phyloP scores from a whole-genome alignment of 2,329 filamentous ascomycete species.

The Orbilia brochopaga region DNA sequence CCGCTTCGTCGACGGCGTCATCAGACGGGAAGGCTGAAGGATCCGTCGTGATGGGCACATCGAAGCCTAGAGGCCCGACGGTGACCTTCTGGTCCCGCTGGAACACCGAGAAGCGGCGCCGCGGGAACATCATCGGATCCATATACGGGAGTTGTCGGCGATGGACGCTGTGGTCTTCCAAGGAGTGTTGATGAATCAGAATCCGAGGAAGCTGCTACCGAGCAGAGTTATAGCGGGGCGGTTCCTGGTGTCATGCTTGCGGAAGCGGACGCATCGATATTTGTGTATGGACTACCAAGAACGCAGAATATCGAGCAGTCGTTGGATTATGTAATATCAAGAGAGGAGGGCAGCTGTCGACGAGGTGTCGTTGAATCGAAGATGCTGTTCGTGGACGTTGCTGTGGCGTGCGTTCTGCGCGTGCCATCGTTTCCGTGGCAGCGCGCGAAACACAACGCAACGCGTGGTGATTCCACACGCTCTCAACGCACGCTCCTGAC shows the following conservation, averaged over 20 bases:
- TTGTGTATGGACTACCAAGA: neutral
- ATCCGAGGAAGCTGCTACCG: no score
- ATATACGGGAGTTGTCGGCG: neutral
- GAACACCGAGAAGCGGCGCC: conserved; percentile 39
- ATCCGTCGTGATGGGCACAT: conserved; percentile 30
- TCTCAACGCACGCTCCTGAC: neutral
- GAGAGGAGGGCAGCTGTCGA: no score
- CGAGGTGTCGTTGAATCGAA: no score
- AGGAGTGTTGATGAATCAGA: no score
- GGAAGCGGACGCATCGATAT: neutral
- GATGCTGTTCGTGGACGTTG: neutral
- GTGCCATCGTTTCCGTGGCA: conserved; percentile 1
- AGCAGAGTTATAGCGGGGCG: neutral
- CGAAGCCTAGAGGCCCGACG: conserved; percentile 32
- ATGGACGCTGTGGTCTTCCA: no score
- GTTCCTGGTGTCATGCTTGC: conserved; percentile 22
- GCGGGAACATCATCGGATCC: neutral
- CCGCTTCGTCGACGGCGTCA: conserved; percentile 37
- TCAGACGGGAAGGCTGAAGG: conserved; percentile 29
- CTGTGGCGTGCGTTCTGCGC: neutral
- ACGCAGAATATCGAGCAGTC: no score
- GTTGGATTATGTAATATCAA: no score
- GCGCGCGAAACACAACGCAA: neutral
- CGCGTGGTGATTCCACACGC: no score
- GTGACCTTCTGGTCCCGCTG: conserved; percentile 42